Evolutionary conservation across 1,139 yeast species (phyloP), one percentile per base, ranked within the genome.

Genomic region (Protomyces inundatus): DNA sequence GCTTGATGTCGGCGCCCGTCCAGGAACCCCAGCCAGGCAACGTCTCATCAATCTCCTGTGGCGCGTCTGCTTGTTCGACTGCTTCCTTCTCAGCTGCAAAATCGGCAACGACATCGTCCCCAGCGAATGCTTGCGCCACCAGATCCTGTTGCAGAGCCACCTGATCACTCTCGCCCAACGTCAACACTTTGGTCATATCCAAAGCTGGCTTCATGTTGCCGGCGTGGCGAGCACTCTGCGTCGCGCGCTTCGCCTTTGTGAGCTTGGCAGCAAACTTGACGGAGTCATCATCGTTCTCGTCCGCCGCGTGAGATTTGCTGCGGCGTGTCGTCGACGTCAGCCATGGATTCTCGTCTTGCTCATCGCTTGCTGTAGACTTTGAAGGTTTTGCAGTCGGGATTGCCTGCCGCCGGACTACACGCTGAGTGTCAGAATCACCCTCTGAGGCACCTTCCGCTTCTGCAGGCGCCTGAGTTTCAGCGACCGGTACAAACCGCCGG

Each of bases 51-150:
- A 87, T 86, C 70, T 86, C 90, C 73, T 89, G 82, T 74, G 93
- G 97, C 66, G 84, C 98, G 75, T 93, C 98, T 56, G 87, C 93
- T 61, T 78, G 81, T 5, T 82, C 79, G n/a, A 82, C 82, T 68
- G 82, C 80, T 65, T 79, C 79, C 77, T 93, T 93, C 70, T 88
- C 96, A 32, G 81, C 84, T 67, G 82, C 82, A 73, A 90, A 90
- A 69, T 90, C 96, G 23, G 82, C 81, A 30, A 86, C 87, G 54
- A 85, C 86, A 72, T 93, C 95, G 75, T 93, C 99, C 33, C 98
- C 98, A 1, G 97, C 98, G 80, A 93, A 93, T 0, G 98, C 98
- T 72, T 91, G 87, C 68, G 86, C 83, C 67, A 90, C 89, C 56
- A 93, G 80, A 65, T 90, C 93, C 74, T 93, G 97, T 70, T 84